Conservation (phyloP, 495 filamentous ascomycete genomes). For the Daldinia bambusicola region DNA sequence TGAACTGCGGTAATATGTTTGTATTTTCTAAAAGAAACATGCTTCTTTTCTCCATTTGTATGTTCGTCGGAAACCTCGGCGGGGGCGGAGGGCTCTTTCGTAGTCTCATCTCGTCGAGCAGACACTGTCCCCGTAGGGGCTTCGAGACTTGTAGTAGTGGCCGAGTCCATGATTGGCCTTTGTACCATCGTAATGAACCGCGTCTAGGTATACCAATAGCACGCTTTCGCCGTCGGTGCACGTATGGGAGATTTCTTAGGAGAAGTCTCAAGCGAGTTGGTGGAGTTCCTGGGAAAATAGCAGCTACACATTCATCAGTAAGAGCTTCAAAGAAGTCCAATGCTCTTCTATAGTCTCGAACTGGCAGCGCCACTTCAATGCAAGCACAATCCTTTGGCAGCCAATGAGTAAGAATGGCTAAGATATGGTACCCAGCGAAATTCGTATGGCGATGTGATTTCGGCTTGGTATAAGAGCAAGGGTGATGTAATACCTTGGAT, state of each 20-base stretch:
- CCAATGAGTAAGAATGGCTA: slow-evolving; percentile 12
- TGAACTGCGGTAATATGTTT: slow-evolving; percentile 90
- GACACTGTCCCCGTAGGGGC: slow-evolving; percentile 20
- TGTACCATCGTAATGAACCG: slow-evolving; percentile 7
- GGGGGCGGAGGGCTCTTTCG: slow-evolving; percentile 9
- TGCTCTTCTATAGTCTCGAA: neutral
- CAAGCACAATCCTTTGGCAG: slow-evolving; percentile 16
- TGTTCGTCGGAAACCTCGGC: slow-evolving; percentile 2
- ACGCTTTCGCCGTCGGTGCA: neutral
- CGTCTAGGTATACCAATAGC: slow-evolving; percentile 7
- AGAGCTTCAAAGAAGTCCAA: slow-evolving; percentile 15
- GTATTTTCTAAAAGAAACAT: slow-evolving; percentile 66
- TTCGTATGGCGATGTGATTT: slow-evolving; percentile 13
- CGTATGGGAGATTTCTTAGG: slow-evolving; percentile 2
- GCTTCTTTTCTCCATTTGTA: slow-evolving; percentile 30
- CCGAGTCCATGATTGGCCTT: slow-evolving; percentile 41
- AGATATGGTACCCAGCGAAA: slow-evolving; percentile 19
- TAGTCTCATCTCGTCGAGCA: slow-evolving; percentile 32
- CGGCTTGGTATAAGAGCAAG: slow-evolving; percentile 9
- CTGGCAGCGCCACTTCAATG: slow-evolving; percentile 17
- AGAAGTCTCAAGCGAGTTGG: neutral
- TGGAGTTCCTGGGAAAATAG: neutral
- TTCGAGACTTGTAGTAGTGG: slow-evolving; percentile 45
- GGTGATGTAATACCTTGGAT: slow-evolving; percentile 14
- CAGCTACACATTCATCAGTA: slow-evolving; percentile 15